Percentiles rank a stretch among this genome's conserved stretches.
Evolutionary conservation across 768 basidiomycete genomes (phyloP).

Genomic region (Tulasnella sp.): DNA sequence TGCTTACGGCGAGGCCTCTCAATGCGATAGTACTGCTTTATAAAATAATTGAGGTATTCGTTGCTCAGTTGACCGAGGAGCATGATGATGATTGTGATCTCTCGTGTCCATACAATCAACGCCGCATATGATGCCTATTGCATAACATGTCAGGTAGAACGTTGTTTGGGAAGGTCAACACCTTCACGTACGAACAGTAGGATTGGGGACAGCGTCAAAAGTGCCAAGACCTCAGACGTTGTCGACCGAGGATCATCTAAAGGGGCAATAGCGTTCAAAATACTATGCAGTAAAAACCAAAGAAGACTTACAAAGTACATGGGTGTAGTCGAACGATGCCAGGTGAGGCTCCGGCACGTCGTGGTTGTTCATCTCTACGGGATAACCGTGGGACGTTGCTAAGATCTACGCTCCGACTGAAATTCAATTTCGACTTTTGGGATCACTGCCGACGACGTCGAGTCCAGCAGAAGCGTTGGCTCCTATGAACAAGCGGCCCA

Average conservation of each 20-base stretch:
- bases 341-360: neutral
- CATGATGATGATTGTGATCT: slow-evolving; percentile 70
- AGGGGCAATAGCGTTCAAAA: neutral
- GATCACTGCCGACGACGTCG: neutral
- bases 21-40: slow-evolving; percentile 57
- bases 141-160: neutral
- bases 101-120: slow-evolving; percentile 60
- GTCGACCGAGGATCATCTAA: slow-evolving; percentile 51
- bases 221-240: slow-evolving; percentile 43
- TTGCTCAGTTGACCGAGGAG: slow-evolving; percentile 67
- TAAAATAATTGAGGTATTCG: slow-evolving; percentile 53
- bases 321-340: slow-evolving; percentile 49
- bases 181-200: slow-evolving; percentile 48
- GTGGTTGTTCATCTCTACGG: neutral
- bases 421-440: neutral
- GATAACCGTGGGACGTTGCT: neutral
- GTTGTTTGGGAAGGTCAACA: slow-evolving; percentile 1
- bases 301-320: slow-evolving; percentile 45
- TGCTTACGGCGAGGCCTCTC: slow-evolving; percentile 49
- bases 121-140: slow-evolving; percentile 66
- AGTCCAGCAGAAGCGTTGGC: neutral
- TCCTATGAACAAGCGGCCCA: slow-evolving; percentile 19
- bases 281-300: neutral
- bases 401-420: neutral
- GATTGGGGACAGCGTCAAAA: slow-evolving; percentile 57